phyloP scores from a whole-genome alignment of 2,329 filamentous ascomycete genomes.

The Arthrobotrys megalospora region DNA sequence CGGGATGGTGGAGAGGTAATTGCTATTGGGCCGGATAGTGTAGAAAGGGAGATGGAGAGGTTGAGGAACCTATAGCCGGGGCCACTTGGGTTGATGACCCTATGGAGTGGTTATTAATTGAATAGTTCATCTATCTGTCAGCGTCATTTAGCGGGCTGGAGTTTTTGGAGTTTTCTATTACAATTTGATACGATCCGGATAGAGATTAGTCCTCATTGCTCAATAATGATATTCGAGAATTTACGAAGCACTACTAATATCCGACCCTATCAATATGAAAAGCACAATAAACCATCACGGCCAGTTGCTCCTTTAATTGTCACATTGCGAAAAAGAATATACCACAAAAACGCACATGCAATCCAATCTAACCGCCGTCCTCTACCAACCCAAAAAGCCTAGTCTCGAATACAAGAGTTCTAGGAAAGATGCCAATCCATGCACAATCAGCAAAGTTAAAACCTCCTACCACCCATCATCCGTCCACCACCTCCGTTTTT shows the following conservation, averaged over 20 bases:
- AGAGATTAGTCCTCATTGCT: no score
- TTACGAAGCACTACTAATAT: no score
- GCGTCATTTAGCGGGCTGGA: no score
- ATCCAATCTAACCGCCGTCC: neutral
- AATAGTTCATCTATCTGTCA: neutral
- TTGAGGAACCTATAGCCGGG: slow-evolving; percentile 15
- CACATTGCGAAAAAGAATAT: neutral
- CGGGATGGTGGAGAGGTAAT: slow-evolving; percentile 33
- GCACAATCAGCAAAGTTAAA: slow-evolving; percentile 77
- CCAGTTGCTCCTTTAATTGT: no score
- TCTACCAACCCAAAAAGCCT: neutral
- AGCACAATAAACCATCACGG: neutral
- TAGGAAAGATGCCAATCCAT: no score
- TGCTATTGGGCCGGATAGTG: slow-evolving; percentile 36
- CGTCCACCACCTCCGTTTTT: slow-evolving; percentile 80
- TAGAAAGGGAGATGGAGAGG: slow-evolving; percentile 34
- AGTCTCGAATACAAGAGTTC: neutral
- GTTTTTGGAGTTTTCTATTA: no score
- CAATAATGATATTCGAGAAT: no score
- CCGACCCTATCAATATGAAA: neutral
- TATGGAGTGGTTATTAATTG: neutral
- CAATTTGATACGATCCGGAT: no score
- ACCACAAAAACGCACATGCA: neutral
- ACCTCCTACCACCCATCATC: slow-evolving; percentile 85
- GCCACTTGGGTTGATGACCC: neutral